Conservation (phyloP, 495 filamentous ascomycete species). For the Astrocystis sublimbata region DNA sequence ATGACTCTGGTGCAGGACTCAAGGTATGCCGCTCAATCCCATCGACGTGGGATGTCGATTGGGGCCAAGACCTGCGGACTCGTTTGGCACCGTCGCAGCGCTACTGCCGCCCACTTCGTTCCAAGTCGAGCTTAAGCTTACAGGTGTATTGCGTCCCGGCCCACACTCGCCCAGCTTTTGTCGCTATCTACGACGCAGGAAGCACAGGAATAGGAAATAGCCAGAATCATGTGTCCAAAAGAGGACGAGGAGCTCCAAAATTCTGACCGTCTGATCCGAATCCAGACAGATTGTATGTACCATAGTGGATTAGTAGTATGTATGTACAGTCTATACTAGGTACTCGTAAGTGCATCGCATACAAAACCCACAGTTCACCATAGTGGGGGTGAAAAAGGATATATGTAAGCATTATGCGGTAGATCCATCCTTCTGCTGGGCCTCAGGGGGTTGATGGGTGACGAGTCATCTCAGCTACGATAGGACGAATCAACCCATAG, state of each 20-base stretch:
- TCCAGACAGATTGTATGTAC: too few species aligned
- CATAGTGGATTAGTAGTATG: too few species aligned
- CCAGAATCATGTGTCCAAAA: too few species aligned
- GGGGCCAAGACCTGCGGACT: slow-evolving; percentile 17
- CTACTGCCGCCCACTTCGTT: slow-evolving; percentile 4
- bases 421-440: not conserved
- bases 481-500: not conserved
- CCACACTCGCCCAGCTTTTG: not conserved
- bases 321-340: too few species aligned
- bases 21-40: not conserved
- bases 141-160: slow-evolving; percentile 4
- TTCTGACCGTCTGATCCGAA: too few species aligned
- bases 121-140: not conserved
- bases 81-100: slow-evolving; percentile 17
- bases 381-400: not conserved
- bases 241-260: too few species aligned
- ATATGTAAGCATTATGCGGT: not conserved
- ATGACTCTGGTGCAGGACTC: not conserved
- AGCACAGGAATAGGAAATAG: too few species aligned
- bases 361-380: too few species aligned
- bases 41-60: slow-evolving; percentile 12
- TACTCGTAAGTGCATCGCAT: too few species aligned
- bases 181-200: not conserved
- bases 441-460: not conserved
- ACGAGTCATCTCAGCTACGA: not conserved